These are phyloP conservation scores for Xylariaceae sp. DNA, from an alignment of 2,329 filamentous ascomycete species.

Conservation along the genomic window DNA sequence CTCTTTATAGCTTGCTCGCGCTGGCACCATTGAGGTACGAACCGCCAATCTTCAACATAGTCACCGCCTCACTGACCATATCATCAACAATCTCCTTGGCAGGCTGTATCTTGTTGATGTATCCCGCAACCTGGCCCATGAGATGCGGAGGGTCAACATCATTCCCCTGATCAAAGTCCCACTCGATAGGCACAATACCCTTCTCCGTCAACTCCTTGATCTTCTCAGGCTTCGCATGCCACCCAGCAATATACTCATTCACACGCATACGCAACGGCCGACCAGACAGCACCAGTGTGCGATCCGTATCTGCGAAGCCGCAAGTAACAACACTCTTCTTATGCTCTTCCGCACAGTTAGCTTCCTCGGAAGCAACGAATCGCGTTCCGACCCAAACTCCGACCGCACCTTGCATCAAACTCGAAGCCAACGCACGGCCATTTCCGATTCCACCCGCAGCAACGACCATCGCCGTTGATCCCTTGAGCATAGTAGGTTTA, in stretches of 20 bases:
- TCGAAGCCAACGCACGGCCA: constrained; percentile 75
- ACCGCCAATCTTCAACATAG: constrained; percentile 61
- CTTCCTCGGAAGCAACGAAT: constrained; percentile 82
- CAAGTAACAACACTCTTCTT: constrained; percentile 83
- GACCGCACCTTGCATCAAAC: constrained; percentile 81
- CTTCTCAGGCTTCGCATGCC: constrained; percentile 74
- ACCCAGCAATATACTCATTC: constrained; percentile 79
- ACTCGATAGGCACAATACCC: constrained; percentile 77
- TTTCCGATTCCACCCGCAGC: constrained; percentile 87
- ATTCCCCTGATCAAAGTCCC: constrained; percentile 78
- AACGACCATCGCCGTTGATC: constrained; percentile 72
- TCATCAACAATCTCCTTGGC: constrained; percentile 82
- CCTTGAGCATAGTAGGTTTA: constrained; percentile 63
- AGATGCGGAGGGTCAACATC: constrained; percentile 84
- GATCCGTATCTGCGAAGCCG: constrained; percentile 72
- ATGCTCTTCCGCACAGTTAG: constrained; percentile 75
- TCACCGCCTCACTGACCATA: constrained; percentile 77
- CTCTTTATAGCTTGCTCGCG: constrained; percentile 38
- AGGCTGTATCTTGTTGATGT: constrained; percentile 74
- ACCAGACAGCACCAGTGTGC: constrained; percentile 80
- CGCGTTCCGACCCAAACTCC: constrained; percentile 95
- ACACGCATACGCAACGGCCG: constrained; percentile 75
- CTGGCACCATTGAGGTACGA: constrained; percentile 49
- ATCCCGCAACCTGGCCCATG: constrained; percentile 90
- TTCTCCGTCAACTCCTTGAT: constrained; percentile 72